phyloP scores from a whole-genome alignment of 441 rosid genomes.

The California macrophylla region DNA sequence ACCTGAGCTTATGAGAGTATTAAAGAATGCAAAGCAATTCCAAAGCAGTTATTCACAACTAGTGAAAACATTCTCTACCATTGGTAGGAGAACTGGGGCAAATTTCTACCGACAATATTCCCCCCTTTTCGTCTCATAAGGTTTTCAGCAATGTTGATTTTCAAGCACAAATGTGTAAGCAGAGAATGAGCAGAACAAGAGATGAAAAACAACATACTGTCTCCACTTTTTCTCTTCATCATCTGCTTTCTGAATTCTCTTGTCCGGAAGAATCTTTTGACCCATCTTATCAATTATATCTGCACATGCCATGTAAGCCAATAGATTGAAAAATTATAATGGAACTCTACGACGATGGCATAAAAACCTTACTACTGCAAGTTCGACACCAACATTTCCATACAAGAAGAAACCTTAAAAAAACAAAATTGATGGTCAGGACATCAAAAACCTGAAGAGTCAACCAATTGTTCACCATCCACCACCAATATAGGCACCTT shows the following conservation, averaged over 20 bases:
- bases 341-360: background rate
- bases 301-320: conserved; percentile 24
- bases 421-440: background rate
- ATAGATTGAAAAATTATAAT: background rate
- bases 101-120: too few relatives aligned
- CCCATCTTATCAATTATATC: conserved; percentile 57
- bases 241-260: conserved; percentile 22
- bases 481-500: conserved; percentile 26
- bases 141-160: background rate
- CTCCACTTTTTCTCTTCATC: conserved; percentile 81
- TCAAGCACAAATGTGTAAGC: background rate
- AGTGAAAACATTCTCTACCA: too few relatives aligned
- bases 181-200: background rate
- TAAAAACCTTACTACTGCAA: background rate
- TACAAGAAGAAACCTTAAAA: conserved; percentile 1
- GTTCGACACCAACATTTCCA: background rate
- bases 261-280: conserved; percentile 49
- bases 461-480: conserved; percentile 22
- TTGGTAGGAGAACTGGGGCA: too few relatives aligned
- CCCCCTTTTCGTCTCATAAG: too few relatives aligned
- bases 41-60: too few relatives aligned
- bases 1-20: background rate
- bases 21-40: too few relatives aligned
- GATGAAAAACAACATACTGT: conserved; percentile 35
- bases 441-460: conserved; percentile 21